Evolutionary conservation across 176 grass and related monocot species (phyloP).

Genomic region (Juncus effusus): DNA sequence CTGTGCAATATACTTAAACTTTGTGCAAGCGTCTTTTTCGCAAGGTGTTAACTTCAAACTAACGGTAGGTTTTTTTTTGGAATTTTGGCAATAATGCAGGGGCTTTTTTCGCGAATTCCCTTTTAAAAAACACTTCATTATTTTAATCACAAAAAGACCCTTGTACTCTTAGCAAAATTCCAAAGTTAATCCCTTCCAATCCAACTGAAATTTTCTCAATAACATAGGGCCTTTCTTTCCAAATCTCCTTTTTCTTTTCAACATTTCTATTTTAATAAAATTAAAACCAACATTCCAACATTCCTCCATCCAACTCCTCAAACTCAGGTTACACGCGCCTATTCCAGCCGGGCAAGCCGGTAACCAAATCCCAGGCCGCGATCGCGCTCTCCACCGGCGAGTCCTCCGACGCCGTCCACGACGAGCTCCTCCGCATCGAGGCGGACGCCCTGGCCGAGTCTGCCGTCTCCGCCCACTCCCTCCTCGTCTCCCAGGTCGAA

Average conservation of each 20-base stretch:
- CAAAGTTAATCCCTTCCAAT: too few species aligned
- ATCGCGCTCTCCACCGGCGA: constrained; percentile 84
- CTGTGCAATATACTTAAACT: too few species aligned
- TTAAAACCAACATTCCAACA: constrained; percentile 15
- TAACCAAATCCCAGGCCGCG: constrained; percentile 90
- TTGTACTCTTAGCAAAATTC: too few species aligned
- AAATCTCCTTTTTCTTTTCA: constrained; percentile 8
- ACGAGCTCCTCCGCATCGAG: constrained; percentile 87
- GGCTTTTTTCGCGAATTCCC: too few species aligned
- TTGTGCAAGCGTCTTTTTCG: too few species aligned
- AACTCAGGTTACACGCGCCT: constrained; percentile 80
- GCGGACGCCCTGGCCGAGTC: constrained; percentile 88
- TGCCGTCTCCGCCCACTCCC: constrained; percentile 81
- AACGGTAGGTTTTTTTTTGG: too few species aligned
- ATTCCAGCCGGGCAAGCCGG: constrained; percentile 90
- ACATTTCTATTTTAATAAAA: constrained; percentile 9
- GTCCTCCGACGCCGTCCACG: constrained; percentile 62
- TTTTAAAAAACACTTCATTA: too few species aligned
- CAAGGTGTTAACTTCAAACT: too few species aligned
- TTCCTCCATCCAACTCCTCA: neutral
- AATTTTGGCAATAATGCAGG: too few species aligned
- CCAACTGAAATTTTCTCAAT: too few species aligned
- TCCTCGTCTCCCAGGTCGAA: constrained; percentile 78
- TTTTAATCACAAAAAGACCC: too few species aligned
- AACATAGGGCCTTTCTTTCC: neutral